phyloP scores from a whole-genome alignment of 208 protist species.

The Leishmania turanica region DNA sequence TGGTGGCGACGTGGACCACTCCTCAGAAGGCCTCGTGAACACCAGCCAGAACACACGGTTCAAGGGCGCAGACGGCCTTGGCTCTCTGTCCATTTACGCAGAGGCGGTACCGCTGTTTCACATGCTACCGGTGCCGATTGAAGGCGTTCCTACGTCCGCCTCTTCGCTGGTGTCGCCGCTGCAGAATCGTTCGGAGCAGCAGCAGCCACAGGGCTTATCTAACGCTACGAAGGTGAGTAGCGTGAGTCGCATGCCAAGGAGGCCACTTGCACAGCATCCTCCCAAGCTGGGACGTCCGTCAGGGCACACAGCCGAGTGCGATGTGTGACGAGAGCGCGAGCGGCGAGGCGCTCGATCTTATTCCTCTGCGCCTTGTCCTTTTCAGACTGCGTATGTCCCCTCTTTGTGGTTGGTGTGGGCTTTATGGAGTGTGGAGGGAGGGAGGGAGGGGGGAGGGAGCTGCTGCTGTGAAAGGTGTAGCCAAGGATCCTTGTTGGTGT shows the following conservation, averaged over 20 bases:
- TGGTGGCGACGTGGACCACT: background rate
- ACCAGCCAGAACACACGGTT: background rate
- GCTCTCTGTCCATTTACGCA: background rate
- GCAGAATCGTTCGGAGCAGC: background rate
- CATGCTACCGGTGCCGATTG: background rate
- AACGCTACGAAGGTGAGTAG: background rate
- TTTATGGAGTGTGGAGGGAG: background rate
- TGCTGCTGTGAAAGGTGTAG: background rate
- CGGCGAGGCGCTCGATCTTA: background rate
- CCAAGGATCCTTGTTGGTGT: background rate
- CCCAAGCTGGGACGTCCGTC: background rate
- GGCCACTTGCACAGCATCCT: background rate
- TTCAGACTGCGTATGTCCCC: background rate
- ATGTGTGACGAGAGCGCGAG: background rate
- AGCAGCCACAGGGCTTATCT: background rate
- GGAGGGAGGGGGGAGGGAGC: background rate
- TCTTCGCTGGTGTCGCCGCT: background rate
- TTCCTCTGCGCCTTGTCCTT: background rate
- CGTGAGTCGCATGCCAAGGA: constrained; percentile 1
- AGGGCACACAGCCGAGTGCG: background rate
- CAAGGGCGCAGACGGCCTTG: background rate
- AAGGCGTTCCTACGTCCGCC: background rate
- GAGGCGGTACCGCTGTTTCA: background rate
- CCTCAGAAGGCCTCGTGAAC: constrained; percentile 2
- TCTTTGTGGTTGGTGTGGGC: background rate